A percentile compares a stretch with the other conserved stretches of the same genome.
Evolutionary conservation across 441 rosid genomes (phyloP).

Genomic region (Pelargonium australe): DNA sequence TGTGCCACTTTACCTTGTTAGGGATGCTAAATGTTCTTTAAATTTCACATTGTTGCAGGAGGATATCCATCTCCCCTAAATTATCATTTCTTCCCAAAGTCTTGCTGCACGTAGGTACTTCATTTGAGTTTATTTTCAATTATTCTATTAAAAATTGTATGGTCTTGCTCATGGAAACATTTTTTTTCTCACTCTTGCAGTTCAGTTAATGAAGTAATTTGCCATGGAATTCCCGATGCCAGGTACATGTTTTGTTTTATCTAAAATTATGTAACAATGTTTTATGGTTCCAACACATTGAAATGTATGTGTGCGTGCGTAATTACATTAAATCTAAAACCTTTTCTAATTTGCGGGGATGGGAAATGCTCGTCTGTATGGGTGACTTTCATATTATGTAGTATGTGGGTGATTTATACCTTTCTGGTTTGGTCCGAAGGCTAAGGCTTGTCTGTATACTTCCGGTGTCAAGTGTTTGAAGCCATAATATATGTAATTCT

Average conservation of each 20-base stretch:
- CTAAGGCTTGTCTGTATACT: not conserved
- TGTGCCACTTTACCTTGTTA: not conserved
- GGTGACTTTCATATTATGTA: not conserved
- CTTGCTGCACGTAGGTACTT: constrained; percentile 99
- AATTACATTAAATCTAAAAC: no score
- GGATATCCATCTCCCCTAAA: constrained; percentile 97
- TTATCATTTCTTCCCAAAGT: constrained; percentile 91
- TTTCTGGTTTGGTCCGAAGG: not conserved
- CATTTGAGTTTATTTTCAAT: constrained; percentile 19
- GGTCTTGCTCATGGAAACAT: not conserved
- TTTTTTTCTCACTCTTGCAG: constrained; percentile 36
- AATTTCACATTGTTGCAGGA: constrained; percentile 45
- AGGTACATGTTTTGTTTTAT: constrained; percentile 37
- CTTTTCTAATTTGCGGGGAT: not conserved
- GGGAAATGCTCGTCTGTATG: not conserved
- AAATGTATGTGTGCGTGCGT: no score
- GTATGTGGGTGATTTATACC: not conserved
- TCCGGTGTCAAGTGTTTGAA: not conserved
- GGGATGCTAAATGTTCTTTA: constrained; percentile 6
- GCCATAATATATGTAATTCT: not conserved
- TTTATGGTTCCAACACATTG: not conserved
- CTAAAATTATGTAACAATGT: not conserved
- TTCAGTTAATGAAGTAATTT: constrained; percentile 93
- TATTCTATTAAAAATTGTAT: not conserved
- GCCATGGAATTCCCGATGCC: constrained; percentile 99